Conservation (phyloP, 306 rosid genomes). For the Luffa acutangula region DNA sequence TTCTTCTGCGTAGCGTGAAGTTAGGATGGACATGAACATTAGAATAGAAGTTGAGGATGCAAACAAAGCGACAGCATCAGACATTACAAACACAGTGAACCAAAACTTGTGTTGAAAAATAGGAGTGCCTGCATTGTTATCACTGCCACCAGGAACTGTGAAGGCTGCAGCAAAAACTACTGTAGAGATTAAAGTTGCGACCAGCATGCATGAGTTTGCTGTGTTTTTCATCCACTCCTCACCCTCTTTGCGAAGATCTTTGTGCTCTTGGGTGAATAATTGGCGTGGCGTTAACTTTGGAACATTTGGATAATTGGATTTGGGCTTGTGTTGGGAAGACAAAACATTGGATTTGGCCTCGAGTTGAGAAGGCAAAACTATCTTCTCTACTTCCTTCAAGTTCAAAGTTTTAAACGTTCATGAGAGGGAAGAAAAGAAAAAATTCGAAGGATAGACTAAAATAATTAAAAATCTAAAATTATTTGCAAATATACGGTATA, state of each 20-base stretch:
- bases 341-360: background rate
- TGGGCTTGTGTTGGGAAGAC: background rate
- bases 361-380: conserved; percentile 7
- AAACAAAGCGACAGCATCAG: background rate
- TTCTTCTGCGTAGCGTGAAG: background rate
- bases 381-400: conserved; percentile 36
- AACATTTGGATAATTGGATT: background rate
- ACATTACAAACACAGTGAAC: background rate
- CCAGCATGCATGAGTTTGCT: background rate
- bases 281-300: background rate
- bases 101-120: background rate
- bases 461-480: no score
- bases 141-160: background rate
- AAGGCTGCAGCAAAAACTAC: background rate
- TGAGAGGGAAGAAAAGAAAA: background rate
- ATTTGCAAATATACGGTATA: no score
- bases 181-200: background rate
- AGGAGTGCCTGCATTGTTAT: background rate
- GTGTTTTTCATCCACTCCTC: background rate
- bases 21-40: background rate
- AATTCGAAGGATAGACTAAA: no score
- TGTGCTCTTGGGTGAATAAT: background rate
- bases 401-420: background rate
- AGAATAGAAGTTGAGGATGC: background rate
- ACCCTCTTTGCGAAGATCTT: background rate